Percentiles rank a stretch among this genome's conserved stretches.
phyloP scores from a whole-genome alignment of 805 yeast species.

The Schwanniomyces vanrijiae region DNA sequence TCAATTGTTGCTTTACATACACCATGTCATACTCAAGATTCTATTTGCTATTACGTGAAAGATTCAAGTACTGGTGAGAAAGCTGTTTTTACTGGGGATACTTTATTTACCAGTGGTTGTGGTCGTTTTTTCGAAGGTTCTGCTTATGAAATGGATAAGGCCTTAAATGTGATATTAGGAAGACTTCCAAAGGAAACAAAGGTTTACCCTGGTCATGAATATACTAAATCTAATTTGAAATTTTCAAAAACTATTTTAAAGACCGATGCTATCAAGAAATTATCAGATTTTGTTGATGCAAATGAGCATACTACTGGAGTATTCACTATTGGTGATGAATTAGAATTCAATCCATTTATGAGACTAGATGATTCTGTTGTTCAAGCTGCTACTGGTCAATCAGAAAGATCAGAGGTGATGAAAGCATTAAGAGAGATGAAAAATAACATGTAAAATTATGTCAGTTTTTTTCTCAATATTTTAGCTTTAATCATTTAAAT shows the following conservation, averaged over 20 bases:
- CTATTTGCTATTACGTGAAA: constrained; percentile 78
- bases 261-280: constrained; percentile 51
- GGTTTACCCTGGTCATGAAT: constrained; percentile 95
- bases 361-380: constrained; percentile 66
- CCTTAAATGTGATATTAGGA: constrained; percentile 61
- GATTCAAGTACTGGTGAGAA: constrained; percentile 64
- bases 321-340: constrained; percentile 84
- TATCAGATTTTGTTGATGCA: constrained; percentile 49
- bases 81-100: constrained; percentile 94
- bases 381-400: constrained; percentile 54
- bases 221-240: constrained; percentile 76
- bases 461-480: neutral
- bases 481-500: neutral
- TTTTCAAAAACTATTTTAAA: constrained; percentile 69
- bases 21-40: constrained; percentile 97
- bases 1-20: constrained; percentile 83
- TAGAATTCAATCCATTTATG: constrained; percentile 86
- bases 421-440: constrained; percentile 71
- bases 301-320: constrained; percentile 82
- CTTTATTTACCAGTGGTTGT: constrained; percentile 90
- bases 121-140: constrained; percentile 96
- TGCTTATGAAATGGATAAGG: constrained; percentile 73
- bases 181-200: constrained; percentile 65
- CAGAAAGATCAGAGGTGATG: constrained; percentile 61
- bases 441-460: constrained; percentile 39